Conservation (phyloP, 139 green algal genomes). For the Volvox reticuliferus region DNA sequence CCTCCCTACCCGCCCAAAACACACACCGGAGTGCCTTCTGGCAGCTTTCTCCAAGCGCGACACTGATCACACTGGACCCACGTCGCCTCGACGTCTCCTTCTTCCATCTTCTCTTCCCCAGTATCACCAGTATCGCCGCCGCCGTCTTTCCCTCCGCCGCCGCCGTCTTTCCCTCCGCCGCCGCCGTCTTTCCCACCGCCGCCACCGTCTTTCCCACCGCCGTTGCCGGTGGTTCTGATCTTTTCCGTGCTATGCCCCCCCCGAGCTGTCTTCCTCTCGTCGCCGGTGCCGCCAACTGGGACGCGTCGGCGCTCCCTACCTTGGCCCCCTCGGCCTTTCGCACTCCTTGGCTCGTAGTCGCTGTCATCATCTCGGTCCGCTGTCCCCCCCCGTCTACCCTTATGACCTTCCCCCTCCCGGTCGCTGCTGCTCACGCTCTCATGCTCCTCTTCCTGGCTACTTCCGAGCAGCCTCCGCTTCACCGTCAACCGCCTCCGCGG, state of each 20-base stretch:
- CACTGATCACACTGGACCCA: constrained; percentile 83
- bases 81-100: background rate
- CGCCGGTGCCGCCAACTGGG: no score
- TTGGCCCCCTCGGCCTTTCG: background rate
- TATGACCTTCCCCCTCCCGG: background rate
- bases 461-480: no score
- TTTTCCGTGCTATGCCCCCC: no score
- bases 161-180: background rate
- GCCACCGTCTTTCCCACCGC: no score
- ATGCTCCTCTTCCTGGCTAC: background rate
- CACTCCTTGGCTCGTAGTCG: background rate
- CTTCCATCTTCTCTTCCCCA: background rate
- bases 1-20: background rate
- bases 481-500: no score
- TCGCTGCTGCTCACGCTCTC: background rate
- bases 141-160: background rate
- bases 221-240: no score
- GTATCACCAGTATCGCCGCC: background rate
- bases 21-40: background rate
- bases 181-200: background rate
- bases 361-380: no score
- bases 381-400: no score
- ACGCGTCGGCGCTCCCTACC: no score
- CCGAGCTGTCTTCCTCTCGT: no score
- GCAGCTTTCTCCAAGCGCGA: constrained; percentile 75